Base-by-base conservation (phyloP, 352 stramenopile genomes). In the Phytophthora uliginosa region DNA sequence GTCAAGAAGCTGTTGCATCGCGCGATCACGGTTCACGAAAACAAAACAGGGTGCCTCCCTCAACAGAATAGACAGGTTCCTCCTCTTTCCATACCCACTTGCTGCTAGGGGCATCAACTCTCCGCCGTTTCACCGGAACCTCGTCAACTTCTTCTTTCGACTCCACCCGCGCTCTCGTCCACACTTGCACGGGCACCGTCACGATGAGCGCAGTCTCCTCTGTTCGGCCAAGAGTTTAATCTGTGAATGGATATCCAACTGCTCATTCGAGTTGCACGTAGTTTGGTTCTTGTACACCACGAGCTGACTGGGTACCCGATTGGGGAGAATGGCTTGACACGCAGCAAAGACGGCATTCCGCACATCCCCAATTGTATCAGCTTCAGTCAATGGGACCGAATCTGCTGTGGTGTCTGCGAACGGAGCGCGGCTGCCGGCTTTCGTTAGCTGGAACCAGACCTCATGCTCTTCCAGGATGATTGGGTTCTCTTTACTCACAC, bases 11-110 rank as follows among this genome's bases (percentile, higher is more conserved):
- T 66, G 33, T 7, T 60, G 4, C 22, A 17, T 42, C n/a, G 58
- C 65, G 17, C 4, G 31, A 26, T 68, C 58, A 36, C 57, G 65
- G 22, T 56, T 56, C n/a, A 62, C 62, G n/a, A 51, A 51, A n/a
- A 24, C n/a, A n/a, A n/a, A n/a, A 51, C 17, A 51, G 8, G 7
- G 3, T 8, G 1, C n/a, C 13, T n/a, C 2, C 17, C 8, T 22
- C 12, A 18, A 26, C 6, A 51, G 13, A 22, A 51, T 26, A 51
- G 18, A 12, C n/a, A 4, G 42, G 18, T 12, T 51, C 42, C 18
- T 51, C 3, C 42, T 51, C 42, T 13, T 51, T 51, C 42, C 42
- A 26, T 51, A 24, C n/a, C 17, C 42, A 51, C 36, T 42, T 38
- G 34, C 34, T 38, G 34, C 34, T 38, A 38, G 34, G 13, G 3